Evolutionary conservation across 163 green algal species (phyloP), one percentile per base, ranked within the genome.

Genomic region (Coccomyxa subellipsoidea): DNA sequence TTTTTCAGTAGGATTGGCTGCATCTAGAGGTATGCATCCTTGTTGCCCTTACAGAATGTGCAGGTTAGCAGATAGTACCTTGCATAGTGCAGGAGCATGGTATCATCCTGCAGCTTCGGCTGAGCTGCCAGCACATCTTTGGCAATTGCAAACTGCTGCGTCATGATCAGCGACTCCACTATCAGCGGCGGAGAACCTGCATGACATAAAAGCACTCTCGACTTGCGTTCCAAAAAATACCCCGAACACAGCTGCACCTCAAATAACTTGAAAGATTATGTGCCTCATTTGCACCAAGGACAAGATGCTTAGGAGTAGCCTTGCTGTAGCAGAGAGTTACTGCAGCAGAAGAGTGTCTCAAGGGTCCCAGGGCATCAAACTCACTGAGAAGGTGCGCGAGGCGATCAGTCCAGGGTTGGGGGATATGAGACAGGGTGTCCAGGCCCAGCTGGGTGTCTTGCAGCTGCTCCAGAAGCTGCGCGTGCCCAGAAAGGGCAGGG

Each of bases 131-230:
- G 32, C 15, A 81, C 34, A 6, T 34, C 54, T 18, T 34, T 23
- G 15, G 54, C 54, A n/a, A 34, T 36, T 2, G 21, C 54, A 34
- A 76, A 54, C 54, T 81, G 54, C 78, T 81, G 78, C 0, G 34
- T 34, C 35, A 81, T 81, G 18, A 81, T 47, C 54, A 81, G 78
- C 9, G 32, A 76, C 78, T 81, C 78, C 78, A 81, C 32, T 32
- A 76, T 31, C 32, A 81, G 40, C 2, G 31, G 31, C 3, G 70
- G 70, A 31, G 27, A 34, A 31, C 70, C 70, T 77, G 70, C 7
- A 18, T 31, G 27, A 53, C 47, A 59, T 59, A 18, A 59, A 18
- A 59, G 47, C 47, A 59, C 23, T 59, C 47, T 27, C 2, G 15
- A 59, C 3, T 59, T 7, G 47, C 21, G 15, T 1, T 2, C 47